Evolutionary conservation across 192 early-diverging fungal genomes (phyloP).

Genomic region (Coemansia sp.): DNA sequence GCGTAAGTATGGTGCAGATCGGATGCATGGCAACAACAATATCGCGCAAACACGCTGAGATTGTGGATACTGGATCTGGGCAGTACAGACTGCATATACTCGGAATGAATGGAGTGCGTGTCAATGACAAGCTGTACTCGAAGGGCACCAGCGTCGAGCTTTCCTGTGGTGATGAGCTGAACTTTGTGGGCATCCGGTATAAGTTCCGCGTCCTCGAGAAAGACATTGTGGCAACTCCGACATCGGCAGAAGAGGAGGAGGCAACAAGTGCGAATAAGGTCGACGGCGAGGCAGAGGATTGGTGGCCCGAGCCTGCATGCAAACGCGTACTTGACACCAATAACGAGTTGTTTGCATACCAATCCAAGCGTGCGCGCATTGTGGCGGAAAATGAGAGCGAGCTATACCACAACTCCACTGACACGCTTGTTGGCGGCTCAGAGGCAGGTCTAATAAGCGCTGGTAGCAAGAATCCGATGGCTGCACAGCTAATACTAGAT

Average conservation of each 20-base stretch:
- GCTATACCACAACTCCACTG: constrained; percentile 30
- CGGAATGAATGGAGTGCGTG: constrained; percentile 53
- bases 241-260: background rate
- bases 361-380: constrained; percentile 22
- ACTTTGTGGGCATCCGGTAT: constrained; percentile 56
- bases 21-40: constrained; percentile 39
- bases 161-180: constrained; percentile 34
- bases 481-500: constrained; percentile 31
- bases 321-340: constrained; percentile 19
- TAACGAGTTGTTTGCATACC: background rate
- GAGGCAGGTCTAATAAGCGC: constrained; percentile 16
- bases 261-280: background rate
- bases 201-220: constrained; percentile 32
- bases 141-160: constrained; percentile 26
- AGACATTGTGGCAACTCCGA: background rate
- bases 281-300: constrained; percentile 23
- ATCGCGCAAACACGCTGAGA: constrained; percentile 46
- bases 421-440: constrained; percentile 42
- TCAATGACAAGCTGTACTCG: constrained; percentile 37
- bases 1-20: constrained; percentile 39
- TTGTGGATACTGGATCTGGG: constrained; percentile 11
- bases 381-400: constrained; percentile 12
- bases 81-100: constrained; percentile 34
- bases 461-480: constrained; percentile 2
- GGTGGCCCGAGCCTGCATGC: constrained; percentile 43